Base-by-base conservation (phyloP, 2,329 filamentous ascomycete genomes). In the Thielaviopsis cerberus region DNA sequence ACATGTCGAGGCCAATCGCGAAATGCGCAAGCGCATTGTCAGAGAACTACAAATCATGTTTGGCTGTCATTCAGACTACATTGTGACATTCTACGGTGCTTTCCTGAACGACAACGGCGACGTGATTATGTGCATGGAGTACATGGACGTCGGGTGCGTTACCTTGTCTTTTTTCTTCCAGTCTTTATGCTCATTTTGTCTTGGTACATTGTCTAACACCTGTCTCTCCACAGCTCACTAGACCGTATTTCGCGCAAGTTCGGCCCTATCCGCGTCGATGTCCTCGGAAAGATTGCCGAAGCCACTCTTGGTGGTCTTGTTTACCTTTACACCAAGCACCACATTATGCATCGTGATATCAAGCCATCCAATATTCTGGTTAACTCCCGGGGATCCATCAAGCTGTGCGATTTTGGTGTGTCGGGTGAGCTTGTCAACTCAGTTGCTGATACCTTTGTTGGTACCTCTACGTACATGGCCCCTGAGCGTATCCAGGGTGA, bases 51-150 rank as follows among this genome's bases (percentile, higher is more conserved):
- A 96, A 69, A 96, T 98, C 64, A 97, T 97, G 83, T 90, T 96
- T 69, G 88, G 94, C 67, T 98, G 92, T 72, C 92, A 95, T 67
- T 96, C 88, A 23, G 87, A 92, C 61, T 90, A 94, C 70, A 97
- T 98, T 66, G 92, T 98, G 61, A 95, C 86, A 57, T 98, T 96
- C 71, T 97, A 97, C 67, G 92, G 92, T 61, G 92, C 92, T 41
- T 98, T 97, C 68, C 80, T 97, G 67, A 97, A 95, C 68, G 87
- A 94, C 67, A 89, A 89, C 62, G 91, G 94, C 68, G 92, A 98
- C 73, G 94, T 98, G 60, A 94, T 97, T 65, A 91, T 98, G 84
- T 98, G 92, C 71, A 98, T 98, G 92, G 92, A 98, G 70, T 97
- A 98, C 69, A 95, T 95, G 88, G 92, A 98, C 71, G 88, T 91